Percentiles rank a stretch among this genome's conserved stretches.
phyloP scores from a whole-genome alignment of 441 rosid species.

The Gossypium schwendimanii region DNA sequence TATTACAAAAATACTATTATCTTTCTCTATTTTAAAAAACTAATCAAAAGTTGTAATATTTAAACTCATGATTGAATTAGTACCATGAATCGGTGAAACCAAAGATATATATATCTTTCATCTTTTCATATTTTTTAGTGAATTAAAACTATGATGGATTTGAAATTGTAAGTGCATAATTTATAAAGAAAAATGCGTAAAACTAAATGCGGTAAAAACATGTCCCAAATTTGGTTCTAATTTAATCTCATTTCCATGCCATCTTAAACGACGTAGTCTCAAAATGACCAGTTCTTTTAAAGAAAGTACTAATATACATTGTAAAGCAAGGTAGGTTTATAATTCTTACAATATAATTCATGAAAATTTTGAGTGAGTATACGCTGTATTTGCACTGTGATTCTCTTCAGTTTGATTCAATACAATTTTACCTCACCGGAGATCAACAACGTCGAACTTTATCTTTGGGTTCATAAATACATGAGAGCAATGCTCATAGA shows the following conservation, averaged over 20 bases:
- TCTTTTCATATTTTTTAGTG: too few relatives aligned
- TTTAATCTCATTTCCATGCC: background rate
- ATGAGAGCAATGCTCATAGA: slow-evolving; percentile 94
- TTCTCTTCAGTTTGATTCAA: background rate
- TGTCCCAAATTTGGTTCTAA: background rate
- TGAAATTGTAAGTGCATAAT: too few relatives aligned
- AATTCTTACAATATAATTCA: background rate
- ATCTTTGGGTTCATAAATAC: slow-evolving; percentile 68
- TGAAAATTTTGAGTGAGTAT: background rate
- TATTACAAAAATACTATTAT: too few relatives aligned
- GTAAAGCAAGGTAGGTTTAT: background rate
- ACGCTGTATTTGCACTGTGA: background rate
- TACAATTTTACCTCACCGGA: slow-evolving; percentile 39
- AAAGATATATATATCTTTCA: too few relatives aligned
- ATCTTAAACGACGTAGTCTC: background rate
- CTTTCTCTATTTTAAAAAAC: too few relatives aligned
- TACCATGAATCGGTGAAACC: too few relatives aligned
- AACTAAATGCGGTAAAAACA: background rate
- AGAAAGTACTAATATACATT: background rate
- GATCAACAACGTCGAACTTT: slow-evolving; percentile 70
- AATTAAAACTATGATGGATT: too few relatives aligned
- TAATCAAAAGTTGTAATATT: too few relatives aligned
- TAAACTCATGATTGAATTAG: too few relatives aligned
- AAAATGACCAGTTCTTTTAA: background rate
- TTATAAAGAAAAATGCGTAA: too few relatives aligned